phyloP scores from a whole-genome alignment of 768 basidiomycete genomes.

The Trametes meyenii region DNA sequence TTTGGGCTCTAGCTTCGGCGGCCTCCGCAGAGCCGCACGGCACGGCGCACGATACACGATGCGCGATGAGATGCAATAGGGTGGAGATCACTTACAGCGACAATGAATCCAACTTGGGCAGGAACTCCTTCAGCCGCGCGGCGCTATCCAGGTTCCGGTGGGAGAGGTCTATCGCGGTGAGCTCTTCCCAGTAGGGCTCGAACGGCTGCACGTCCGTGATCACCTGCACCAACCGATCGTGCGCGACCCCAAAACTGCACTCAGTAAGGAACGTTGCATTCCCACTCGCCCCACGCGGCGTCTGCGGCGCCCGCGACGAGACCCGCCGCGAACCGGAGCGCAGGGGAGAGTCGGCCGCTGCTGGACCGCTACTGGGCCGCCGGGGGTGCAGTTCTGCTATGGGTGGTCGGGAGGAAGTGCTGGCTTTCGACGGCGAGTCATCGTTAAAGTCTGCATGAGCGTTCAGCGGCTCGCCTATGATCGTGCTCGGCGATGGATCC shows the following conservation, averaged over 20 bases:
- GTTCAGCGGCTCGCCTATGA: neutral
- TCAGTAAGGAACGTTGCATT: constrained; percentile 87
- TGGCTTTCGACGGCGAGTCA: constrained; percentile 59
- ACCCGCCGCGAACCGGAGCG: constrained; percentile 33
- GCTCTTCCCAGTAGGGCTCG: constrained; percentile 90
- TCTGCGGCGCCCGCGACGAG: constrained; percentile 30
- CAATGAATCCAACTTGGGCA: constrained; percentile 76
- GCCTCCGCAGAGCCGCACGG: constrained; percentile 4
- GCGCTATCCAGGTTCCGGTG: constrained; percentile 77
- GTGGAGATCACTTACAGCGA: constrained; percentile 61
- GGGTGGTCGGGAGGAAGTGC: constrained; percentile 45
- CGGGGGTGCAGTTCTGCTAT: constrained; percentile 52
- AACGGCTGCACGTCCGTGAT: constrained; percentile 96
- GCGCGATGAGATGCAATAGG: neutral
- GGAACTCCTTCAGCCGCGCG: constrained; percentile 85
- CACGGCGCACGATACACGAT: neutral
- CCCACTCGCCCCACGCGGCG: constrained; percentile 16
- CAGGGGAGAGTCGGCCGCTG: neutral
- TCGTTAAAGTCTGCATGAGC: constrained; percentile 38
- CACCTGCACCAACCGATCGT: constrained; percentile 86
- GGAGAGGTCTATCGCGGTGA: constrained; percentile 75
- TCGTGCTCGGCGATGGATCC: constrained; percentile 27
- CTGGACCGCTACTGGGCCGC: constrained; percentile 33
- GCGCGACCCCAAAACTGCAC: constrained; percentile 94
- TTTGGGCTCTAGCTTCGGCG: neutral